A percentile compares a stretch with the other conserved stretches of the same genome.
Conservation (phyloP, 768 basidiomycete genomes). For the Kwoniella sp. region DNA sequence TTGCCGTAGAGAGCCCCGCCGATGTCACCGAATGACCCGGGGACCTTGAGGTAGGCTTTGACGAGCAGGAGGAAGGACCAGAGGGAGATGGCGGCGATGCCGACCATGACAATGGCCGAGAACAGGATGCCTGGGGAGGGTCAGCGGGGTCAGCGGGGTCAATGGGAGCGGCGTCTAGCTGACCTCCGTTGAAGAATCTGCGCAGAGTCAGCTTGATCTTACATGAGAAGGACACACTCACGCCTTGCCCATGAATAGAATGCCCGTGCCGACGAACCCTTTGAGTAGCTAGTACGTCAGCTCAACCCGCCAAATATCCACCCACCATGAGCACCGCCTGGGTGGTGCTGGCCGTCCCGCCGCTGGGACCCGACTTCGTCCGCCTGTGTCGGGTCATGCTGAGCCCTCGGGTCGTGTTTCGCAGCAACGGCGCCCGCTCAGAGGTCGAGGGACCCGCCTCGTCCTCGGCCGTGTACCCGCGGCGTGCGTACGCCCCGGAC, state of each 20-base stretch:
- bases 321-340: conserved; percentile 90
- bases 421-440: conserved; percentile 42
- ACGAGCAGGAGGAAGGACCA: conserved; percentile 91
- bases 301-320: not conserved
- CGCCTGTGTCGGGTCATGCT: conserved; percentile 48
- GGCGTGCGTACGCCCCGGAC: conserved; percentile 42
- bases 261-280: conserved; percentile 90
- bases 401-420: conserved; percentile 21
- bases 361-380: conserved; percentile 59
- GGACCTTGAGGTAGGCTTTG: conserved; percentile 77
- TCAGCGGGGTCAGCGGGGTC: conserved; percentile 1
- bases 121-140: conserved; percentile 63
- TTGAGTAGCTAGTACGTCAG: conserved; percentile 66
- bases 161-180: not conserved
- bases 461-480: conserved; percentile 8
- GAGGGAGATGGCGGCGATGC: conserved; percentile 79
- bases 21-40: conserved; percentile 93
- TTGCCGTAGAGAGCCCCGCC: conserved; percentile 86
- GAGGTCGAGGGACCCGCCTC: conserved; percentile 6
- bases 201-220: not conserved
- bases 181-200: conserved; percentile 86
- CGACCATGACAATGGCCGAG: conserved; percentile 68
- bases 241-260: conserved; percentile 93
- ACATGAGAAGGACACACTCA: conserved; percentile 54
- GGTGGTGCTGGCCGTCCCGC: conserved; percentile 81